Base-by-base conservation (phyloP, 1,139 yeast genomes). In the Yamadazyma friedrichii region DNA sequence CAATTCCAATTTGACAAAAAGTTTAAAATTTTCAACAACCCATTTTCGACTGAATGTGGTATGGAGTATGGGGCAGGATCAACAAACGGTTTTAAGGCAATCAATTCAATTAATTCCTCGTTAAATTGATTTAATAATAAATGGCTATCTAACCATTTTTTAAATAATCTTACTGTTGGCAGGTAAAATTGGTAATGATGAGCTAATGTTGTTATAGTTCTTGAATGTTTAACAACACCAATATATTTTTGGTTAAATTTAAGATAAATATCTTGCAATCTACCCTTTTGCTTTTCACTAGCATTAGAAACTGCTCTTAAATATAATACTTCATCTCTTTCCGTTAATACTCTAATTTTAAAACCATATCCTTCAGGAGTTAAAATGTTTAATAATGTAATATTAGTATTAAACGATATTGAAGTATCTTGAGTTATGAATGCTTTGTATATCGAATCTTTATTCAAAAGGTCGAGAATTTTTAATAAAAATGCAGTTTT, bases 281-380 rank as follows among this genome's bases (percentile, higher is more conserved):
- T 65, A 1, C 78, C 74, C 56, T 74, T 78, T 46, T 82, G 76
- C 46, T 80, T 82, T 45, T 77, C 78, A 30, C 22, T 17, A 2
- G 83, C 74, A 54, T 83, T 80, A 38, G 72, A 68, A 44, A 83
- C 80, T 4, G 93, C 88, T 58, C 89, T 74, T 46, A 84, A 63
- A 51, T 85, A 85, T 43, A 88, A 63, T 3, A 76, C 61, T 56
- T 86, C 95, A 60, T 89, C 97, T 57, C 93, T 77, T 58, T 88
- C 96, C 0, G 94, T 83, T 34, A 84, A 64, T 3, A 88, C 80
- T 49, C 91, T 74, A 35, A 88, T 63, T 51, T 75, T 77, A 70
- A 88, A 91, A 1, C 95, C 95, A 59, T 65, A 89, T 1, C 98
- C 97, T 48, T 87, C 94, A 2, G 95, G 95, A 0, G 95, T 80